Conservation (phyloP, 2,329 filamentous ascomycete genomes). For the Aureobasidium sp. region DNA sequence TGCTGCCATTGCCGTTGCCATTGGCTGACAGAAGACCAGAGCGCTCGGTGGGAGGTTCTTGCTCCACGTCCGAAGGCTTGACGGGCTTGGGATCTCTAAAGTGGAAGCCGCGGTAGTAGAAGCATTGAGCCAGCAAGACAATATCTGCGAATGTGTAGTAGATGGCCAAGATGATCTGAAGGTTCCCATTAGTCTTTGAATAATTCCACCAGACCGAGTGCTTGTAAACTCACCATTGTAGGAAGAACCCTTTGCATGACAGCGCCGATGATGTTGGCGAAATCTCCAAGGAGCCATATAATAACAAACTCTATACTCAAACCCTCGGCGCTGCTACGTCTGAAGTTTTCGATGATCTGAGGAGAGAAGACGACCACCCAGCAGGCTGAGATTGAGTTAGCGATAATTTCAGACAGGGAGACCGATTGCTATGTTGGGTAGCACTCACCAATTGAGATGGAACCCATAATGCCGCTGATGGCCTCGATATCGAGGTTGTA, state of each 20-base stretch:
- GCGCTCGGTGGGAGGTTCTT: slow-evolving; percentile 27
- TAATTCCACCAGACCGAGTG: neutral
- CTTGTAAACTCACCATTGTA: slow-evolving; percentile 62
- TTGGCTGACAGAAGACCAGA: slow-evolving; percentile 31
- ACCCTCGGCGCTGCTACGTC: slow-evolving; percentile 74
- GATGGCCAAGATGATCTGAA: slow-evolving; percentile 74
- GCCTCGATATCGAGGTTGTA: slow-evolving; percentile 78
- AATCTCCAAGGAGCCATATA: slow-evolving; percentile 87
- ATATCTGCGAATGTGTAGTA: slow-evolving; percentile 92
- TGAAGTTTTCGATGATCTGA: slow-evolving; percentile 94
- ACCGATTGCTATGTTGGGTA: neutral
- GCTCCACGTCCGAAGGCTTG: slow-evolving; percentile 22
- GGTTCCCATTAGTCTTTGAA: slow-evolving; percentile 3
- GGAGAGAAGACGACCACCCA: slow-evolving; percentile 98
- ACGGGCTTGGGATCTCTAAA: slow-evolving; percentile 65
- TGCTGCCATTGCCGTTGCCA: slow-evolving; percentile 24
- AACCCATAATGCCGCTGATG: slow-evolving; percentile 87
- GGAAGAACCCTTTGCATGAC: slow-evolving; percentile 85
- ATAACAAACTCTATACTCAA: slow-evolving; percentile 87
- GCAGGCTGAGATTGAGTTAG: slow-evolving; percentile 51
- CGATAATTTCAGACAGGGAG: neutral
- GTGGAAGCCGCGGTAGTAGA: slow-evolving; percentile 85
- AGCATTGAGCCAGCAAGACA: slow-evolving; percentile 80
- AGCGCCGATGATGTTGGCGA: slow-evolving; percentile 94
- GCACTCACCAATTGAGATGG: slow-evolving; percentile 64